Evolutionary conservation across 2,329 filamentous ascomycete genomes (phyloP), one percentile per base, ranked within the genome.

Genomic region (Neonectria punicea): DNA sequence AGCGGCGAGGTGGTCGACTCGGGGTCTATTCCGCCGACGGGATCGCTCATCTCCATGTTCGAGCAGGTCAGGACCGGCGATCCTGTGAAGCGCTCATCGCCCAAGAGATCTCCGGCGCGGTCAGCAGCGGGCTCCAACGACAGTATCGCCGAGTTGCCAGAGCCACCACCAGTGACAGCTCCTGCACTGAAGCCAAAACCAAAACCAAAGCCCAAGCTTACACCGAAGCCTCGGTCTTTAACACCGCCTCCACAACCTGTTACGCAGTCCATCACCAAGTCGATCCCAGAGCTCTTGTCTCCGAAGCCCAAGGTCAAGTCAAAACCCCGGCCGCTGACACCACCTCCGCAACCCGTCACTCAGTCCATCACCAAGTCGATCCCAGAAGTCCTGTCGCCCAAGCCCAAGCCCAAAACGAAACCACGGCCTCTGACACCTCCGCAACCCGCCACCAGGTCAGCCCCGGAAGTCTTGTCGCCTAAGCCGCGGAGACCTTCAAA

Each of bases 41-140:
- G 83, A 3, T 86, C 89, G 5, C 81, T 93, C 20, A 90, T 93
- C 58, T 86, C 86, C 43, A 84, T 92, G 80, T 93, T 93, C 69
- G 91, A 94, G 78, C 81, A 84, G 67, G 83, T 80, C 46, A 67
- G 61, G 54, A 69, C 67, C 16, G 70, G 69, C n/a, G 77, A 80
- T 49, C 77, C 78, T 4, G 72, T 77, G 6, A 82, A 81, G 73
- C 80, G 73, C 59, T 67, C 64, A 20, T 71, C 70, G 47, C 70
- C 69, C 5, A 70, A 58, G 61, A 68, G 68, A 49, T 69, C 69
- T 3, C 69, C 70, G 7, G 58, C 51, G 22, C 66, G 65, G 30
- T 53, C 66, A 3, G 28, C 62, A 7, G 65, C 44, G 11, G 63
- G 56, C 30, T 66, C 64, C 25, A 47, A 53, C 28, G 55, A 67